Percentiles rank a stretch among this genome's conserved stretches.
These are phyloP conservation scores for Saccharomyces hybrid DNA, from an alignment of 1,139 yeast genomes.

Conservation along the genomic window DNA sequence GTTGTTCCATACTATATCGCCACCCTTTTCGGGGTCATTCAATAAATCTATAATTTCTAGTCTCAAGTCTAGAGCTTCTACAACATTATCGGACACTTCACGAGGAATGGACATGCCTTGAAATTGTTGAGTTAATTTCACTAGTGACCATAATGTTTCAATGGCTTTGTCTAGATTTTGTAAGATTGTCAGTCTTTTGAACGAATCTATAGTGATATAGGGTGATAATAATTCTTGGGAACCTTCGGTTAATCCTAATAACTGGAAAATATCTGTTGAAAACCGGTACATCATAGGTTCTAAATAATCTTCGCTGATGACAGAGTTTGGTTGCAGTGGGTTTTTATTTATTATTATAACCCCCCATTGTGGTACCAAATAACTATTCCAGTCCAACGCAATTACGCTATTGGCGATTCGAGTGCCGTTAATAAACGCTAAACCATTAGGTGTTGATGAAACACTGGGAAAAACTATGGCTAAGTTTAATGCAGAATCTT, in stretches of 20 bases:
- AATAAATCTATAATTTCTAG: slow-evolving; percentile 27
- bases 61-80: slow-evolving; percentile 31
- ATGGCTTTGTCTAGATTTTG: slow-evolving; percentile 47
- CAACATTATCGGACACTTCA: slow-evolving; percentile 33
- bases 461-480: slow-evolving; percentile 22
- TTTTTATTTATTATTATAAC: slow-evolving; percentile 50
- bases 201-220: slow-evolving; percentile 53
- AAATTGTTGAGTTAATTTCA: slow-evolving; percentile 58
- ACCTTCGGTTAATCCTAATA: slow-evolving; percentile 58
- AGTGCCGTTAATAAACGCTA: slow-evolving; percentile 25
- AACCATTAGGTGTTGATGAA: slow-evolving; percentile 17
- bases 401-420: slow-evolving; percentile 31
- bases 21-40: slow-evolving; percentile 22
- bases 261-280: slow-evolving; percentile 62
- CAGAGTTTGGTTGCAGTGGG: slow-evolving; percentile 28
- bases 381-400: slow-evolving; percentile 46
- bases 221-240: slow-evolving; percentile 44
- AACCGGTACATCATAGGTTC: slow-evolving; percentile 58
- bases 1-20: slow-evolving; percentile 32
- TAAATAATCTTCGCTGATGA: slow-evolving; percentile 42
- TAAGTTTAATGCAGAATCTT: slow-evolving; percentile 19
- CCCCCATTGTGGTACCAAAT: slow-evolving; percentile 90
- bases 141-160: slow-evolving; percentile 61
- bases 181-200: slow-evolving; percentile 47
- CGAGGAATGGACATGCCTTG: slow-evolving; percentile 75